These are phyloP conservation scores for Metschnikowia lachancei DNA, from an alignment of 805 yeast species.

Conservation along the genomic window DNA sequence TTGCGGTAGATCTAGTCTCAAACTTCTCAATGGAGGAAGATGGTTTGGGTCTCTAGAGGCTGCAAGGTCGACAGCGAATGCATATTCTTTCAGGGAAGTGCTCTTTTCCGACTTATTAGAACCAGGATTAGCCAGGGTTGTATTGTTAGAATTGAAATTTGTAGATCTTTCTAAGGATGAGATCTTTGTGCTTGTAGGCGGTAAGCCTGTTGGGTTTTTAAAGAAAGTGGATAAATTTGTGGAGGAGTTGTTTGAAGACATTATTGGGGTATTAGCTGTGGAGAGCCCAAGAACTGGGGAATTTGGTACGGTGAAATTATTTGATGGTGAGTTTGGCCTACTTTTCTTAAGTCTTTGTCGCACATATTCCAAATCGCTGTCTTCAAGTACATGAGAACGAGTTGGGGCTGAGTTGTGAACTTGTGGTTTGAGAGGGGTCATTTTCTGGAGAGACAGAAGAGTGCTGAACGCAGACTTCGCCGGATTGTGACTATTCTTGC, in stretches of 20 bases:
- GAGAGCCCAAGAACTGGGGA: constrained; percentile 44
- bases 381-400: constrained; percentile 31
- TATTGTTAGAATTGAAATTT: not conserved
- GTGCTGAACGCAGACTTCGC: constrained; percentile 28
- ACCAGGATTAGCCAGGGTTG: not conserved
- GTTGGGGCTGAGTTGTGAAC: constrained; percentile 20
- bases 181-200: constrained; percentile 1
- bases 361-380: constrained; percentile 48
- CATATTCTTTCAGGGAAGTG: not conserved
- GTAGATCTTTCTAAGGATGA: constrained; percentile 4
- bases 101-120: not conserved
- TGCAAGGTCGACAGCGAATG: not conserved
- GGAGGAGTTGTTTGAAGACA: constrained; percentile 41
- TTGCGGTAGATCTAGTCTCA: constrained; percentile 50
- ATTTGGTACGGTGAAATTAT: constrained; percentile 40
- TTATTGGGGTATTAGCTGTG: constrained; percentile 38
- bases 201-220: constrained; percentile 27
- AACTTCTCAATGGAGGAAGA: constrained; percentile 50
- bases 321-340: constrained; percentile 48
- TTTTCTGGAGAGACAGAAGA: constrained; percentile 53
- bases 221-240: constrained; percentile 39
- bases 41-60: constrained; percentile 15
- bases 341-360: constrained; percentile 45
- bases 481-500: constrained; percentile 28
- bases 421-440: constrained; percentile 45